Conservation (phyloP, 1,139 yeast genomes). For the Yamadazyma siamensis region DNA sequence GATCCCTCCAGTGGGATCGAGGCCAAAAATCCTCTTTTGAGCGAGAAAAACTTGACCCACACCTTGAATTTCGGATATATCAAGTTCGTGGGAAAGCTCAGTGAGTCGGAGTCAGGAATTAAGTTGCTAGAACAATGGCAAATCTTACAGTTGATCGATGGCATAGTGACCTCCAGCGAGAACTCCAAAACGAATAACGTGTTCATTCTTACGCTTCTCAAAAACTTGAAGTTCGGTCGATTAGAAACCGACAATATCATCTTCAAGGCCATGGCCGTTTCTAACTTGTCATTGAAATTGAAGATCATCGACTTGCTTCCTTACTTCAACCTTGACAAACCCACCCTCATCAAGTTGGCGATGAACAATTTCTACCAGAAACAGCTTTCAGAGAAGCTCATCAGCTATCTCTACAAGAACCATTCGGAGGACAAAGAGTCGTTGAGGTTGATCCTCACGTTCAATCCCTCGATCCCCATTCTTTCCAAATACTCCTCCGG, state of each 20-base stretch:
- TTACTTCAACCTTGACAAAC: constrained; percentile 28
- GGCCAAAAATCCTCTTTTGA: constrained; percentile 72
- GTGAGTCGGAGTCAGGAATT: constrained; percentile 59
- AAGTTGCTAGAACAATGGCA: constrained; percentile 77
- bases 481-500: constrained; percentile 26
- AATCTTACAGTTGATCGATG: constrained; percentile 74
- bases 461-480: constrained; percentile 31
- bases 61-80: constrained; percentile 79
- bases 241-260: constrained; percentile 54
- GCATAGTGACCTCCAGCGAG: constrained; percentile 53
- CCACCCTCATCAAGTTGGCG: constrained; percentile 46
- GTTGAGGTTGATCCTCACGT: constrained; percentile 19
- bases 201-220: constrained; percentile 54
- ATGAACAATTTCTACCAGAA: constrained; percentile 59
- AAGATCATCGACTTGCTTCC: constrained; percentile 9
- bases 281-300: constrained; percentile 40
- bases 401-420: constrained; percentile 28
- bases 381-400: constrained; percentile 39
- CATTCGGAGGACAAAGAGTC: constrained; percentile 16
- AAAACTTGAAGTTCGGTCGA: constrained; percentile 53
- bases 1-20: constrained; percentile 77
- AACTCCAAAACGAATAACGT: constrained; percentile 42
- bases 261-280: constrained; percentile 59
- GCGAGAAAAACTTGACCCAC: constrained; percentile 53
- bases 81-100: constrained; percentile 69